These are phyloP conservation scores for Lyophyllum semitale DNA, from an alignment of 768 basidiomycete genomes.

Conservation along the genomic window DNA sequence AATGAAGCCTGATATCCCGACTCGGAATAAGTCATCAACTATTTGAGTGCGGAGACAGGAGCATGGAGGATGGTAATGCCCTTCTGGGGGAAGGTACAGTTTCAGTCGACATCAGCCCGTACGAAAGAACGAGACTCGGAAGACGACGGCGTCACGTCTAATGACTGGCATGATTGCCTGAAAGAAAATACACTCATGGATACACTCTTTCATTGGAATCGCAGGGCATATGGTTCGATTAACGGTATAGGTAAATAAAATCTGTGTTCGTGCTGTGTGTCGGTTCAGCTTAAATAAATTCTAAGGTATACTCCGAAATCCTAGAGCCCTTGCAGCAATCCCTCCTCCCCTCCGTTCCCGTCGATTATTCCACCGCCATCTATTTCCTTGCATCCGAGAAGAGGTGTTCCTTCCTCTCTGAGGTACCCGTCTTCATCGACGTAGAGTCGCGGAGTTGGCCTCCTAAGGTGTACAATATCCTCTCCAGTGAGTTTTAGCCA, in stretches of 20 bases:
- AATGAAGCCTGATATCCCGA: too few relatives aligned
- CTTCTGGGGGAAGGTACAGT: slow-evolving; percentile 84
- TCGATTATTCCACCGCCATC: slow-evolving; percentile 55
- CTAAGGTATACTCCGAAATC: neutral
- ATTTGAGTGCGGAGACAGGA: slow-evolving; percentile 76
- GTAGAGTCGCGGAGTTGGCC: slow-evolving; percentile 33
- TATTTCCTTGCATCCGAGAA: slow-evolving; percentile 59
- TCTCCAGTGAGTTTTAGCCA: slow-evolving; percentile 65
- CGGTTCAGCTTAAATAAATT: too few relatives aligned
- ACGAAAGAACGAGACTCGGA: slow-evolving; percentile 69
- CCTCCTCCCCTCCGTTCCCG: slow-evolving; percentile 52
- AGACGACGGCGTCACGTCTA: slow-evolving; percentile 71
- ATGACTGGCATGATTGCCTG: slow-evolving; percentile 92
- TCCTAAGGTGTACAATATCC: slow-evolving; percentile 40
- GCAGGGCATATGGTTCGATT: neutral
- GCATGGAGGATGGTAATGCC: slow-evolving; percentile 80
- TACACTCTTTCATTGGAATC: neutral
- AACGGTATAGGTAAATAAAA: neutral
- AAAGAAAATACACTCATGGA: slow-evolving; percentile 19
- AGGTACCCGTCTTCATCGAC: slow-evolving; percentile 60
- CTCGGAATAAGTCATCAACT: slow-evolving; percentile 93
- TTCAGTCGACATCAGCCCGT: slow-evolving; percentile 89
- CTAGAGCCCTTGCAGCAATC: slow-evolving; percentile 63
- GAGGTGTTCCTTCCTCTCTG: slow-evolving; percentile 55
- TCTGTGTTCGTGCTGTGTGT: neutral